Evolutionary conservation across 257 asterid genomes (phyloP).

Genomic region (Mitragyna speciosa): DNA sequence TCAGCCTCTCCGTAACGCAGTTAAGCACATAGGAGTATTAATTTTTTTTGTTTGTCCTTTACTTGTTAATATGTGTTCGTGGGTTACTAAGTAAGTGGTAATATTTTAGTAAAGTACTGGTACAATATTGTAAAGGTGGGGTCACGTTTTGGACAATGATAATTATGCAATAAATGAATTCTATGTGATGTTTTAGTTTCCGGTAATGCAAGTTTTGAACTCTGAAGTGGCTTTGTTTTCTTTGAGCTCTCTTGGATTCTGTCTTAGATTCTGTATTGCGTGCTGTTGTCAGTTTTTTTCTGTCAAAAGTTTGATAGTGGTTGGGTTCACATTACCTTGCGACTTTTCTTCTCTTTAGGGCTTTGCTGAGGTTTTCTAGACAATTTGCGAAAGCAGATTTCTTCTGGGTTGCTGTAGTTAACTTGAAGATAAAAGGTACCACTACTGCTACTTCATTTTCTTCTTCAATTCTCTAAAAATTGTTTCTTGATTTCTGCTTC

Average conservation of each 20-base stretch:
- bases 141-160: slow-evolving; percentile 8
- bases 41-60: too few relatives aligned
- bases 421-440: slow-evolving; percentile 9
- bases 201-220: not conserved
- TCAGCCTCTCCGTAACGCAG: slow-evolving; percentile 1
- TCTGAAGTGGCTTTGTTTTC: not conserved
- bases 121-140: slow-evolving; percentile 2
- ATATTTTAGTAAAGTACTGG: too few relatives aligned
- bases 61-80: not conserved
- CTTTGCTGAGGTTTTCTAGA: slow-evolving; percentile 7
- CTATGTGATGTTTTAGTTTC: slow-evolving; percentile 17
- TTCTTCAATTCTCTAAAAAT: not conserved
- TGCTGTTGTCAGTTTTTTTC: not conserved
- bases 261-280: not conserved
- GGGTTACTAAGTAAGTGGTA: too few relatives aligned
- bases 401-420: not conserved
- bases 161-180: slow-evolving; percentile 13
- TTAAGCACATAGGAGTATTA: not conserved
- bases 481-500: slow-evolving; percentile 14
- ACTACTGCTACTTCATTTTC: not conserved
- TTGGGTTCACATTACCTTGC: not conserved
- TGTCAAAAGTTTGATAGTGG: not conserved
- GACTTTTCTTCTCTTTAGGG: not conserved
- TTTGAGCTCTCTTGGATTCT: slow-evolving; percentile 16
- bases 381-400: slow-evolving; percentile 5